Conservation (phyloP, 176 grass and related monocot species). For the Ensete ventricosum region DNA sequence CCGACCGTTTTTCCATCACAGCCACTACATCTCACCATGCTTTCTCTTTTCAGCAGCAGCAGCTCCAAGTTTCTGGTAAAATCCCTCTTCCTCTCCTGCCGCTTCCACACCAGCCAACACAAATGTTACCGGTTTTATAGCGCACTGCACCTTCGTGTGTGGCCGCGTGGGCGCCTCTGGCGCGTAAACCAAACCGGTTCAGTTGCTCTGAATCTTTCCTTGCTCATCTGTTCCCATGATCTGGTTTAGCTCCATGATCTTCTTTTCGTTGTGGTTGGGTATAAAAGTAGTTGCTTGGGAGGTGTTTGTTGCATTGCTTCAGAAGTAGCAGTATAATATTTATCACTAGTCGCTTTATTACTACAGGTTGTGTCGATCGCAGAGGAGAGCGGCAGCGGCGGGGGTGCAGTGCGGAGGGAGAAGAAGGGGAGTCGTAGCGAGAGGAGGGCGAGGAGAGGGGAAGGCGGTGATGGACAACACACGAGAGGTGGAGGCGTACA, state of each 20-base stretch:
- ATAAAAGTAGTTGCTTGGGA: neutral
- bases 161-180: neutral
- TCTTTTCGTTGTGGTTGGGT: neutral
- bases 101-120: neutral
- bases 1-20: too few species aligned
- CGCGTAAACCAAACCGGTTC: neutral
- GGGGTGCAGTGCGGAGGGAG: neutral
- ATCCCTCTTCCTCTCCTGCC: neutral
- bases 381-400: slow-evolving; percentile 26
- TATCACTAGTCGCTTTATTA: neutral
- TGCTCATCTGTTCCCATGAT: neutral
- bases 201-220: neutral
- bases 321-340: neutral
- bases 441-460: neutral
- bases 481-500: slow-evolving; percentile 12
- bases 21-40: neutral
- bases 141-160: neutral
- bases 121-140: neutral
- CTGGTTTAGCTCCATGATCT: neutral
- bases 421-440: too few species aligned
- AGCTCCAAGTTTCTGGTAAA: neutral
- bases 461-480: slow-evolving; percentile 9
- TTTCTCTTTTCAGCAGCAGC: neutral
- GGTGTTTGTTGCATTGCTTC: slow-evolving; percentile 8
- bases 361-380: slow-evolving; percentile 8